These are phyloP conservation scores for Ascochyta viciae-villosae DNA, from an alignment of 2,329 filamentous ascomycete genomes.

Conservation along the genomic window DNA sequence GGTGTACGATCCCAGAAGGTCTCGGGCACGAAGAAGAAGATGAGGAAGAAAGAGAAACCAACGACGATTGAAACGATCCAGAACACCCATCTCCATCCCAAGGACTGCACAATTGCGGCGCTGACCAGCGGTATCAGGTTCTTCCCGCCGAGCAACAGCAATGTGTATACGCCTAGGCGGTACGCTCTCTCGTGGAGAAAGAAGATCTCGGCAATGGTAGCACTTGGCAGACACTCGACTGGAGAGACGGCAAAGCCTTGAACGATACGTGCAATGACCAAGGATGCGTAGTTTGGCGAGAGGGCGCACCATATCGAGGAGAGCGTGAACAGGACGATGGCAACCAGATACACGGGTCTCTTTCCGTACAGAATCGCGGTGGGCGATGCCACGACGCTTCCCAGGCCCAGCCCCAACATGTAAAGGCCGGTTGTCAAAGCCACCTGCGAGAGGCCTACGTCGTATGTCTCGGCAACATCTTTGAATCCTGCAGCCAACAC, in stretches of 20 bases:
- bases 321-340: conserved; percentile 77
- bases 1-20: conserved; percentile 94
- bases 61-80: conserved; percentile 87
- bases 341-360: conserved; percentile 83
- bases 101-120: conserved; percentile 78
- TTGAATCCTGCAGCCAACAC: conserved; percentile 89
- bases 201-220: conserved; percentile 95
- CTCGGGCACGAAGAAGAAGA: conserved; percentile 93
- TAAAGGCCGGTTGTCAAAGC: conserved; percentile 89
- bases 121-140: conserved; percentile 88
- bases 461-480: conserved; percentile 72
- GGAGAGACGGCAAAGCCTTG: conserved; percentile 88
- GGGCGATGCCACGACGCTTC: conserved; percentile 82
- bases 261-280: conserved; percentile 82
- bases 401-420: conserved; percentile 91
- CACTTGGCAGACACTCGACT: conserved; percentile 90
- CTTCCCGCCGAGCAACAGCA: conserved; percentile 88
- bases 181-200: conserved; percentile 94
- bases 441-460: conserved; percentile 73
- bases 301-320: conserved; percentile 84
- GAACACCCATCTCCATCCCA: conserved; percentile 91
- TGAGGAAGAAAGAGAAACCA: conserved; percentile 70
- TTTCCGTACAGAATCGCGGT: conserved; percentile 93
- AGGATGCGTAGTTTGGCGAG: conserved; percentile 80
- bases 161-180: conserved; percentile 89